Evolutionary conservation across 2,329 filamentous ascomycete genomes (phyloP), one percentile per base, ranked within the genome.

Genomic region (Daldinia sp.): DNA sequence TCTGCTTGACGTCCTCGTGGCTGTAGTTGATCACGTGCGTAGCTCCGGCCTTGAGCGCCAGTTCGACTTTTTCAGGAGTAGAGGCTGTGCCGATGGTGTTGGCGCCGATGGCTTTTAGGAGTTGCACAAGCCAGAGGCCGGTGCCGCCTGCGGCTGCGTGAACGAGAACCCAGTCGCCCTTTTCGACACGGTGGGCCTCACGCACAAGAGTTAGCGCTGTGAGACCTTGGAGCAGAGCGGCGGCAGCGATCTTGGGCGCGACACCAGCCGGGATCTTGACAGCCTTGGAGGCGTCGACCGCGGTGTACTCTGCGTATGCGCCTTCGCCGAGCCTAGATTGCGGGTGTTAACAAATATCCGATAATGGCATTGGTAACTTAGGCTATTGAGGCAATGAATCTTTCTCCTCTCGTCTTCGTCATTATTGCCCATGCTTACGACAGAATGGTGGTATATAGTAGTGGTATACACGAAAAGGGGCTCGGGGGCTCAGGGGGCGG

Each of bases 61-160:
- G 74, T 45, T 84, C 85, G 45, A 88, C 82, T 80, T 96, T 96
- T 76, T 90, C 91, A 4, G 80, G 76, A 32, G 89, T 90, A 48
- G 88, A 89, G 0, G 92, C 92, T 3, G 92, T 94, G 1, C 89
- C 93, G 72, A 97, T 95, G 19, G 90, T 87, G 69, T 86, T 87
- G 10, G 91, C 93, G 1, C 92, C 93, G 1, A 93, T 81, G 0
- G 84, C 81, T 68, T 84, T 85, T 37, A 96, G 79, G 68, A 96
- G 79, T 81, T 96, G 92, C 35, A 87, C 87, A 25, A 97, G 83
- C 77, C 91, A 85, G 41, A 90, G 79, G 0, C 91, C 92, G 0
- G 93, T 91, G 13, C 93, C 93, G 13, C 93, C 93, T 0, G 93
- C 93, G 0, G 93, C 93, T 0, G 93, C 93, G 70, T 95, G 92